Percentiles rank a stretch among this genome's conserved stretches.
phyloP scores from a whole-genome alignment of 129 eudicot species.

The Lactuca saligna region DNA sequence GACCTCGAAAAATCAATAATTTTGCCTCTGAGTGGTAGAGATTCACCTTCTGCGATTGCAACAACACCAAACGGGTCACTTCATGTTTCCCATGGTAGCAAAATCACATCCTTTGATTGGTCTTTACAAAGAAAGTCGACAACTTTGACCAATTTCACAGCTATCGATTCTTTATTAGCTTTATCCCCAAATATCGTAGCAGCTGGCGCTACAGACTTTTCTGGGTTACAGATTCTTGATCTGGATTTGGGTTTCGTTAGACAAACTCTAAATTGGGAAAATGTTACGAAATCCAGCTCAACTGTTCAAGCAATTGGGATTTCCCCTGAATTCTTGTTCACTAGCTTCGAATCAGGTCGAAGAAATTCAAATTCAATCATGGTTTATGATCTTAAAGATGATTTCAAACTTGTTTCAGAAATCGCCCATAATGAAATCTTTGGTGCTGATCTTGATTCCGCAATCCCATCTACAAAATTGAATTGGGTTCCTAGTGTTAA shows the following conservation, averaged over 20 bases:
- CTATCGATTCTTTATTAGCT: constrained; percentile 68
- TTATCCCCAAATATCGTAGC: constrained; percentile 55
- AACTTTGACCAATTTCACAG: constrained; percentile 67
- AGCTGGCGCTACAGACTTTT: constrained; percentile 91
- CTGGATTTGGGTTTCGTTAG: constrained; percentile 59
- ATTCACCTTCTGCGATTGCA: constrained; percentile 65
- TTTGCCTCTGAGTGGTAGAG: constrained; percentile 67
- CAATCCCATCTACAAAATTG: constrained; percentile 80
- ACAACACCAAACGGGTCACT: constrained; percentile 68
- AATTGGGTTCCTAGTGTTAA: constrained; percentile 71
- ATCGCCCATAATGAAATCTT: constrained; percentile 69
- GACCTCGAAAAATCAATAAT: constrained; percentile 55
- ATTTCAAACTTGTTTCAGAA: constrained; percentile 46
- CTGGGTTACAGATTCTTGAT: constrained; percentile 80
- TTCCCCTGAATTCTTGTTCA: constrained; percentile 57
- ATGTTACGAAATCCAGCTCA: constrained; percentile 82
- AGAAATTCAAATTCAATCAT: constrained; percentile 77
- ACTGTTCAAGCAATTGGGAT: constrained; percentile 80
- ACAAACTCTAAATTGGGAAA: constrained; percentile 73
- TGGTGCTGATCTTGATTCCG: constrained; percentile 78
- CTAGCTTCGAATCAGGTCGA: constrained; percentile 79
- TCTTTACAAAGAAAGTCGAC: constrained; percentile 70
- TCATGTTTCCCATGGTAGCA: constrained; percentile 82
- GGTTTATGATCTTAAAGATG: constrained; percentile 61
- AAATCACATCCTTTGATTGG: constrained; percentile 92